Evolutionary conservation across 768 basidiomycete genomes (phyloP).

Genomic region (Pisolithus sp.): DNA sequence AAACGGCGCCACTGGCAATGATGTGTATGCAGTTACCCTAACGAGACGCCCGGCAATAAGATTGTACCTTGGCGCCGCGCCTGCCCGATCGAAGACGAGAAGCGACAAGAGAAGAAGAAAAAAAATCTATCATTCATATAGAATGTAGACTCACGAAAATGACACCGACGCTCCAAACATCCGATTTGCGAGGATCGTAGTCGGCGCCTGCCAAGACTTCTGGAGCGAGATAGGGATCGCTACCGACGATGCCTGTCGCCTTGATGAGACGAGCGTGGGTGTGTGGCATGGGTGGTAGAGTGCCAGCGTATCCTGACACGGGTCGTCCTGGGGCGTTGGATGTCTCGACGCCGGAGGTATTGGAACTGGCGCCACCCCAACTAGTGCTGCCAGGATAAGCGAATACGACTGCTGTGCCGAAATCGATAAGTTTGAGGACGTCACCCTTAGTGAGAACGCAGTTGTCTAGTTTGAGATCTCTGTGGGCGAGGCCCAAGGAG

Average conservation of each 20-base stretch:
- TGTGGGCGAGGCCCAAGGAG: constrained; percentile 94
- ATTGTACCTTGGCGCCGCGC: neutral
- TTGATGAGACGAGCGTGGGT: constrained; percentile 36
- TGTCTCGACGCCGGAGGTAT: constrained; percentile 6
- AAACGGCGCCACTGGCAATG: no score
- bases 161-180: constrained; percentile 97
- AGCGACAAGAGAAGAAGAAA: neutral
- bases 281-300: constrained; percentile 33
- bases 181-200: constrained; percentile 96
- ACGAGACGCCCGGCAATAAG: no score
- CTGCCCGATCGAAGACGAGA: neutral
- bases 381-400: constrained; percentile 86
- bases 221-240: constrained; percentile 96
- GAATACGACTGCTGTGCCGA: constrained; percentile 99
- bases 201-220: constrained; percentile 77
- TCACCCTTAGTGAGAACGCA: constrained; percentile 97
- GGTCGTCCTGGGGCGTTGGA: neutral
- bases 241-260: constrained; percentile 90
- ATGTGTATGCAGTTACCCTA: no score
- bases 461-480: constrained; percentile 98
- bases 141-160: constrained; percentile 66
- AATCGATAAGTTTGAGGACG: constrained; percentile 98
- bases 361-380: constrained; percentile 32
- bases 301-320: constrained; percentile 15
- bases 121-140: neutral